phyloP scores from a whole-genome alignment of 2,329 filamentous ascomycete species.

The Corinectria fuckeliana region DNA sequence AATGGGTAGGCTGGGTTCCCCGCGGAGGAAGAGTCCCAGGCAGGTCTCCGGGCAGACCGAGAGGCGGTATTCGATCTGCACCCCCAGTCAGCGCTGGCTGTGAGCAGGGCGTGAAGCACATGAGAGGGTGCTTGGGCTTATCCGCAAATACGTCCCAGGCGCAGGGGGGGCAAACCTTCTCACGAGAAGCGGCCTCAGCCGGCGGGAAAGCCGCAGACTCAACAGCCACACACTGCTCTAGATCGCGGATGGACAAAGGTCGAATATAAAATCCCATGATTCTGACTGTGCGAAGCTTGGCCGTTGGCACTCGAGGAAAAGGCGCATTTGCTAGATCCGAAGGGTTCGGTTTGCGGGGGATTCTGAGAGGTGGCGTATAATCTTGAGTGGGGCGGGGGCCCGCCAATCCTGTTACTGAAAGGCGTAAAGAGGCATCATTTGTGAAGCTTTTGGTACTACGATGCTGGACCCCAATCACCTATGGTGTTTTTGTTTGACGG shows the following conservation, averaged over 20 bases:
- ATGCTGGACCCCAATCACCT: too few species aligned
- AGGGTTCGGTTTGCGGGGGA: not conserved
- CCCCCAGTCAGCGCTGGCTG: not conserved
- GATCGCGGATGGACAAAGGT: slow-evolving; percentile 29
- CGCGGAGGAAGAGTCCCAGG: slow-evolving; percentile 32
- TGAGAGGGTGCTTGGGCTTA: too few species aligned
- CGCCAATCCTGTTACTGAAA: not conserved
- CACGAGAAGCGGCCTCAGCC: slow-evolving; percentile 37
- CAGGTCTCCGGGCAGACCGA: slow-evolving; percentile 38
- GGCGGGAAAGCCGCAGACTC: slow-evolving; percentile 41
- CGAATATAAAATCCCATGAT: slow-evolving; percentile 36
- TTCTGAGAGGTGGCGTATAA: not conserved
- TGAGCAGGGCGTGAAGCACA: not conserved
- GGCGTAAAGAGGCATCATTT: not conserved
- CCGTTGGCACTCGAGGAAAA: not conserved
- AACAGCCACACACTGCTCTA: slow-evolving; percentile 32
- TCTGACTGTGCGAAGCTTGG: not conserved
- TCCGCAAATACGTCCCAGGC: too few species aligned
- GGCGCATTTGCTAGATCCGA: not conserved
- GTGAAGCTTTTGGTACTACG: not conserved
- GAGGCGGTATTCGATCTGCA: slow-evolving; percentile 41
- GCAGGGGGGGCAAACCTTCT: slow-evolving; percentile 33
- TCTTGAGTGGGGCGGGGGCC: not conserved
- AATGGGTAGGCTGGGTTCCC: slow-evolving; percentile 1
- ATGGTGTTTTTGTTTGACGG: too few species aligned